These are phyloP conservation scores for Botrytis squamosa DNA, from an alignment of 2,329 filamentous ascomycete genomes.

Conservation along the genomic window DNA sequence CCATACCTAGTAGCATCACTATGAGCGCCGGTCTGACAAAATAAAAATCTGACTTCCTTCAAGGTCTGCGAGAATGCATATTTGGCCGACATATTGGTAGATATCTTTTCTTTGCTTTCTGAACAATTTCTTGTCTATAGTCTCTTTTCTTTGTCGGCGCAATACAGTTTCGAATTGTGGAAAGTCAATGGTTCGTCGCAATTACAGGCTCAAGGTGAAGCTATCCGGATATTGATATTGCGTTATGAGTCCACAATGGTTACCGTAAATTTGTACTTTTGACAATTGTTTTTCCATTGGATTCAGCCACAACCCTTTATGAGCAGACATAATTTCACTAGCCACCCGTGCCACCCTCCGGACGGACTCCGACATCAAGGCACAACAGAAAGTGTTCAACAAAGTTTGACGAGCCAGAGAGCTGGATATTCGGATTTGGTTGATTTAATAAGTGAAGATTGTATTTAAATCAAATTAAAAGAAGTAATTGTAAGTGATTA, in stretches of 20 bases:
- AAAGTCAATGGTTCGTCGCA: slow-evolving; percentile 4
- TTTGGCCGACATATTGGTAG: slow-evolving; percentile 75
- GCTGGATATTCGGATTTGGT: background rate
- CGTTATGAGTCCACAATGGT: background rate
- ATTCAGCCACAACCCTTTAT: background rate
- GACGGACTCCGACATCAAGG: slow-evolving; percentile 10
- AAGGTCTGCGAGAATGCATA: slow-evolving; percentile 86
- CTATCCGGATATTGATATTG: slow-evolving; percentile 16
- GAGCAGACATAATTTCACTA: background rate
- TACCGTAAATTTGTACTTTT: background rate
- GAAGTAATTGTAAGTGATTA: background rate
- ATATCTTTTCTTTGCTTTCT: slow-evolving; percentile 22
- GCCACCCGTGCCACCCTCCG: slow-evolving; percentile 10
- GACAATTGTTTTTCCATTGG: background rate
- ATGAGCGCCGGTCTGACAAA: slow-evolving; percentile 91
- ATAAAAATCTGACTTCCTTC: slow-evolving; percentile 95
- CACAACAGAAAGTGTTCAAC: slow-evolving; percentile 15
- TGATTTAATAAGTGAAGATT: background rate
- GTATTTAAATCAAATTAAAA: background rate
- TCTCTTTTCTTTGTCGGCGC: background rate
- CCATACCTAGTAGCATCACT: slow-evolving; percentile 83
- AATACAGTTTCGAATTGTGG: background rate
- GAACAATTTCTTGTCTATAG: slow-evolving; percentile 22
- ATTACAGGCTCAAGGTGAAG: background rate
- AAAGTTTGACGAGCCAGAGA: slow-evolving; percentile 15